Conservation (phyloP, 306 rosid species). For the Corylus avellana region DNA sequence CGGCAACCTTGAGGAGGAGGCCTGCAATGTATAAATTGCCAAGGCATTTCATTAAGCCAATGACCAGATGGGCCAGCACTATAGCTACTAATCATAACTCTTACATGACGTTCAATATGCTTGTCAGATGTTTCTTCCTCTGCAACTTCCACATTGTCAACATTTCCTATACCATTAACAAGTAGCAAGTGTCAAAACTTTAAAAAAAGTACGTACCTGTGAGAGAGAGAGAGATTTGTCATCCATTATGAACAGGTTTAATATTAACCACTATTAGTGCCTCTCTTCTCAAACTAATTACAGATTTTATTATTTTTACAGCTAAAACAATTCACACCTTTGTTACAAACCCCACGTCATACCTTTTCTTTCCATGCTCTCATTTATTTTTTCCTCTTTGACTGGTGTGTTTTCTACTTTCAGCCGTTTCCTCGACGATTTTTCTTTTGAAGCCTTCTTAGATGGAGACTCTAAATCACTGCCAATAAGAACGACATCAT, state of each 20-base stretch:
- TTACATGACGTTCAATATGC: slow-evolving; percentile 60
- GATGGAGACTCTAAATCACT: slow-evolving; percentile 48
- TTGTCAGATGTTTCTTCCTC: slow-evolving; percentile 68
- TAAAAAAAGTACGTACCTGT: slow-evolving; percentile 23
- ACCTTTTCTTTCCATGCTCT: slow-evolving; percentile 46
- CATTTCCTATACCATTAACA: slow-evolving; percentile 43
- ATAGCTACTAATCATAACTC: slow-evolving; percentile 24
- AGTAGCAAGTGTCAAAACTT: slow-evolving; percentile 25
- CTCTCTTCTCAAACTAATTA: not conserved
- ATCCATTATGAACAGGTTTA: not conserved
- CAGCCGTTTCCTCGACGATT: slow-evolving; percentile 38
- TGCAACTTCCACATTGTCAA: slow-evolving; percentile 41
- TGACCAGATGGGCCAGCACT: slow-evolving; percentile 17
- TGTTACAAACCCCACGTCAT: slow-evolving; percentile 5
- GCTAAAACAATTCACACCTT: not conserved
- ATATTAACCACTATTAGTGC: not conserved
- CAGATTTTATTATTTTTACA: not conserved
- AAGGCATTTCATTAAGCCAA: slow-evolving; percentile 28
- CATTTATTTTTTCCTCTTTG: slow-evolving; percentile 48
- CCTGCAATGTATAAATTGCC: slow-evolving; percentile 51
- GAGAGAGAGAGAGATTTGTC: slow-evolving; percentile 14
- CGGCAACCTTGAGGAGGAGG: slow-evolving; percentile 77
- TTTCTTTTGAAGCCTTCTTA: slow-evolving; percentile 49
- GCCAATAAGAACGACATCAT: slow-evolving; percentile 36
- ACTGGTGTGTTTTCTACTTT: slow-evolving; percentile 34